Evolutionary conservation across 441 rosid genomes (phyloP).

Genomic region (Eutrema salsugineum): DNA sequence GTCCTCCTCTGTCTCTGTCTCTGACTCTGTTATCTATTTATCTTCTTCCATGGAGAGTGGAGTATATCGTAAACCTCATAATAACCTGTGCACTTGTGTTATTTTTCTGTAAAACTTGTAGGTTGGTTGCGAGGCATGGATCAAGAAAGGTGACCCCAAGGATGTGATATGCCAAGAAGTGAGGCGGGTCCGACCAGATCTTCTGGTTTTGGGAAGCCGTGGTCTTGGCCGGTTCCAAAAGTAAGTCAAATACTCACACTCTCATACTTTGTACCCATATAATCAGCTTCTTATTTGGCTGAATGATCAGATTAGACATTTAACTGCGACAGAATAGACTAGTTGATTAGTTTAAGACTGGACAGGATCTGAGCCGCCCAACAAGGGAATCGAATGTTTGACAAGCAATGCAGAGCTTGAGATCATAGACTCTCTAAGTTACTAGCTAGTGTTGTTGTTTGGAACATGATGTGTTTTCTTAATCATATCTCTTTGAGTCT

Average conservation of each 20-base stretch:
- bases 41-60: not conserved
- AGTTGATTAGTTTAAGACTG: not conserved
- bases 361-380: not conserved
- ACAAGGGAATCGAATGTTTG: not conserved
- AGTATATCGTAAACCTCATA: not conserved
- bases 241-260: conserved; percentile 29
- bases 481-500: not conserved
- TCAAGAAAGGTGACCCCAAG: conserved; percentile 83
- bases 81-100: not conserved
- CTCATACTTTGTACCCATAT: too few species aligned
- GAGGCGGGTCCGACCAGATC: conserved; percentile 69
- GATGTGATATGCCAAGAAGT: conserved; percentile 89
- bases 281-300: not conserved
- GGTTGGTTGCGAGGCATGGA: conserved; percentile 88
- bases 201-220: conserved; percentile 80
- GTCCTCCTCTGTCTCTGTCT: not conserved
- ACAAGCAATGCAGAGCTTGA: not conserved
- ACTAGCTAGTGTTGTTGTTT: not conserved
- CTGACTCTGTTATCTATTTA: too few species aligned
- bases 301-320: not conserved
- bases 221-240: conserved; percentile 93
- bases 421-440: not conserved
- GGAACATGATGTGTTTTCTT: not conserved
- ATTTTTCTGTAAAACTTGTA: conserved; percentile 25
- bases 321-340: not conserved